Conservation (phyloP, 2,329 filamentous ascomycete genomes). For the Cytospora mali region DNA sequence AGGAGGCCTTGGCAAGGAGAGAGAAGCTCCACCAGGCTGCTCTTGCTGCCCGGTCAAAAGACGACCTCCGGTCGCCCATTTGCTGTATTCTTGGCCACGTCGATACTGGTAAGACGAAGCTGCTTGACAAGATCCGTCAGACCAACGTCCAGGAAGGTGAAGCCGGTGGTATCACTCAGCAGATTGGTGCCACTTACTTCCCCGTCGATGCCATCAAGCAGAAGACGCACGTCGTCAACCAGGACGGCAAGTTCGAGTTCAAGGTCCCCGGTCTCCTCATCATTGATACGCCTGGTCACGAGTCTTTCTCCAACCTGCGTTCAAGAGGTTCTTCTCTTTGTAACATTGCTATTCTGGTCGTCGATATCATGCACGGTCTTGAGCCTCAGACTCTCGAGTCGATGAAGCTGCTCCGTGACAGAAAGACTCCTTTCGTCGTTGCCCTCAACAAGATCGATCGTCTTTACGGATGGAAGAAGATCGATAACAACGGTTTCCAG, state of each 20-base stretch:
- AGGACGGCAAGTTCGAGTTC: slow-evolving; percentile 87
- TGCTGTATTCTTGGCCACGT: slow-evolving; percentile 99
- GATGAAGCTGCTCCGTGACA: slow-evolving; percentile 88
- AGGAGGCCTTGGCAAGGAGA: slow-evolving; percentile 83
- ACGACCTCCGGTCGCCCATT: slow-evolving; percentile 95
- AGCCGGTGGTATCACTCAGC: slow-evolving; percentile 98
- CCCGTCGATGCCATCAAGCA: slow-evolving; percentile 88
- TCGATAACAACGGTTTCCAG: slow-evolving; percentile 97
- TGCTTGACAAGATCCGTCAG: slow-evolving; percentile 96
- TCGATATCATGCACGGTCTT: slow-evolving; percentile 99
- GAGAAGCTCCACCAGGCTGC: slow-evolving; percentile 91
- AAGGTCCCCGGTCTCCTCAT: slow-evolving; percentile 96
- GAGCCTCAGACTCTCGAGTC: slow-evolving; percentile 97
- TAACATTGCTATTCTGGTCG: slow-evolving; percentile 98
- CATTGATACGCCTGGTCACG: slow-evolving; percentile 98
- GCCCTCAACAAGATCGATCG: slow-evolving; percentile 99
- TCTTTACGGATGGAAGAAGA: slow-evolving; percentile 98
- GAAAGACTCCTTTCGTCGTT: slow-evolving; percentile 97
- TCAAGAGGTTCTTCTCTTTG: slow-evolving; percentile 97
- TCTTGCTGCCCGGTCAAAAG: slow-evolving; percentile 85
- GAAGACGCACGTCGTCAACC: slow-evolving; percentile 93
- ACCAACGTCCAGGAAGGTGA: slow-evolving; percentile 99
- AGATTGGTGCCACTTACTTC: slow-evolving; percentile 99
- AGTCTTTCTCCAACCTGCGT: slow-evolving; percentile 98
- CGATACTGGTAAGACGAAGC: slow-evolving; percentile 99